Base-by-base conservation (phyloP, 805 yeast genomes). In the Candida ortonii region DNA sequence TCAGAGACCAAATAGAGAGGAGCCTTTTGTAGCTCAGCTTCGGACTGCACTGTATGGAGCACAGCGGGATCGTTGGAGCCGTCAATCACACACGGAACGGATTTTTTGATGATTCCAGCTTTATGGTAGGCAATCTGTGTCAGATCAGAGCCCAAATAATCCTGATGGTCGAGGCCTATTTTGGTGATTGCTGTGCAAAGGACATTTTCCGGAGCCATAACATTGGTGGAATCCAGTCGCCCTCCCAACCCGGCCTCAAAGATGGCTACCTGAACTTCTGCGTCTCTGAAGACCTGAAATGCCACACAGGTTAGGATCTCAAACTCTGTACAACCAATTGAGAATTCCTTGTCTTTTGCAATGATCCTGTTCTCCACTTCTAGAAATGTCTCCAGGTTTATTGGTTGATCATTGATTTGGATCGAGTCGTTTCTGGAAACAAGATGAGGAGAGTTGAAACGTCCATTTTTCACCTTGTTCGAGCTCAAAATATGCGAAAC, bases 221-320 rank as follows among this genome's bases (percentile, higher is more conserved):
- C 84, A 62, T 90, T 90, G 0, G 98, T 90, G 1, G 97, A 86
- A 59, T 90, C 98, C 9, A 78, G 55, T 25, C 84, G 59, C 0
- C 98, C 98, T 2, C 98, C 98, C 6, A 93, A 64, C 0, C 98
- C 98, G 4, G 88, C 97, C 57, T 90, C 98, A n/a, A 90, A 60
- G 1, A 90, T 76, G 0, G 95, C 96, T 35, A 83, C 62, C 16
- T 81, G 78, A 5, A 88, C 82, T 1, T 69, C 58, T 26, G 67
- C 66, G 8, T 70, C 50, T 23, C 68, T 67, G 56, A 93, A 93
- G 16, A 86, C 73, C 47, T 81, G 74, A 48, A 87, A 78, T 1
- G 97, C 97, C 0, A 84, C 76, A 15, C 88, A 90, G 0, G 97
- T 86, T 29, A 87, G 64, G 5, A 84, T 50, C 55, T 90, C 98